These are phyloP conservation scores for Candida manassasensis DNA, from an alignment of 805 yeast genomes.

Conservation along the genomic window DNA sequence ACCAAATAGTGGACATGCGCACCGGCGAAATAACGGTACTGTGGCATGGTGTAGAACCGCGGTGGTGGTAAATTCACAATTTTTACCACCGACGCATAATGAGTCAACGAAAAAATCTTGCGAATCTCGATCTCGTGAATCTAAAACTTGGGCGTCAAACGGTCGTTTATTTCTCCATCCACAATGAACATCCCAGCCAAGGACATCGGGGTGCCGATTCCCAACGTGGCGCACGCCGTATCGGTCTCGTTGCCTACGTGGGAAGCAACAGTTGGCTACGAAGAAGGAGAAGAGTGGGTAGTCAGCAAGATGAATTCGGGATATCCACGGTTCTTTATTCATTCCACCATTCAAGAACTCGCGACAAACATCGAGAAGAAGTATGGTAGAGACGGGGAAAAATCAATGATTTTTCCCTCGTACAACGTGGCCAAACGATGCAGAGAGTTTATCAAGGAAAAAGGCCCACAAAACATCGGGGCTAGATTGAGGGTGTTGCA, in stretches of 20 bases:
- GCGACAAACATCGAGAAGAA: constrained; percentile 51
- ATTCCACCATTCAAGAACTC: constrained; percentile 54
- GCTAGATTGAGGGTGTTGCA: constrained; percentile 56
- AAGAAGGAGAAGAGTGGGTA: constrained; percentile 83
- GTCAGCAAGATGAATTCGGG: constrained; percentile 76
- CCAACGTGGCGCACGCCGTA: constrained; percentile 89
- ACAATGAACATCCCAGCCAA: constrained; percentile 26
- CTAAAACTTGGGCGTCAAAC: no score
- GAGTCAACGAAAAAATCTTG: no score
- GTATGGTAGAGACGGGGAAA: constrained; percentile 79
- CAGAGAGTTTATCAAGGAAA: constrained; percentile 64
- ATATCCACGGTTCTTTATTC: constrained; percentile 82
- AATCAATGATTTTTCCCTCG: constrained; percentile 70
- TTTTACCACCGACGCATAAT: no score
- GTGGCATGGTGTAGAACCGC: no score
- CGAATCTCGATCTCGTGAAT: no score
- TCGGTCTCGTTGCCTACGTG: constrained; percentile 94
- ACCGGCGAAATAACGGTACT: no score
- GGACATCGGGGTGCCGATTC: constrained; percentile 77
- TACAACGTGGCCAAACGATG: constrained; percentile 79
- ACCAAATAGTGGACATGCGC: no score
- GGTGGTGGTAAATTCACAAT: no score
- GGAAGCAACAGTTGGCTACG: constrained; percentile 90
- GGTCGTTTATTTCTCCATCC: neutral
- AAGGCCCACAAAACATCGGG: constrained; percentile 15